Percentiles rank a stretch among this genome's conserved stretches.
These are phyloP conservation scores for Peniophora sp. DNA, from an alignment of 1,284 basidiomycete species.

Conservation along the genomic window DNA sequence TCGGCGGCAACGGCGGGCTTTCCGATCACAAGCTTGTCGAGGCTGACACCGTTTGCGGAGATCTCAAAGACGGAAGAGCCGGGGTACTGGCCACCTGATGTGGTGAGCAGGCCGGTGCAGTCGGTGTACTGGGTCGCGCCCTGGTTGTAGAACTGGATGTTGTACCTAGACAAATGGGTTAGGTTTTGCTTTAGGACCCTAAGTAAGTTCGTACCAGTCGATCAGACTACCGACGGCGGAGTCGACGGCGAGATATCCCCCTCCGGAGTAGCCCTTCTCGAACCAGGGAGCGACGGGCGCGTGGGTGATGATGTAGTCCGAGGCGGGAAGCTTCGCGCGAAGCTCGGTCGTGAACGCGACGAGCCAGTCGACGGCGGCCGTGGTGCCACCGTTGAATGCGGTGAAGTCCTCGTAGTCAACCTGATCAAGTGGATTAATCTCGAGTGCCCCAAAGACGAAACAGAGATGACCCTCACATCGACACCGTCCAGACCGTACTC, in stretches of 20 bases:
- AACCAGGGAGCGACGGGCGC: constrained; percentile 9
- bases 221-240: not conserved
- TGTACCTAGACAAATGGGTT: not conserved
- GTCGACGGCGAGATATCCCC: not conserved
- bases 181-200: not conserved
- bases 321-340: constrained; percentile 14
- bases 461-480: constrained; percentile 16
- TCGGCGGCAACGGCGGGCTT: constrained; percentile 49
- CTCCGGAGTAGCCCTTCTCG: not conserved
- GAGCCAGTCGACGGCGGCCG: constrained; percentile 15
- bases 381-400: constrained; percentile 16
- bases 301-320: constrained; percentile 16
- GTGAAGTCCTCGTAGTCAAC: constrained; percentile 14
- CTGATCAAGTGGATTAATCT: not conserved
- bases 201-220: not conserved
- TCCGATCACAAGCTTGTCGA: constrained; percentile 50
- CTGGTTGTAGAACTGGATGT: constrained; percentile 17
- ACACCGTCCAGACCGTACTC: constrained; percentile 23
- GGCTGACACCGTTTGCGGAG: constrained; percentile 40
- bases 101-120: constrained; percentile 43
- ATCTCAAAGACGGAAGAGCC: constrained; percentile 53
- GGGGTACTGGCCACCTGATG: constrained; percentile 44
- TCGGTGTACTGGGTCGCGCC: constrained; percentile 50
- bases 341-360: constrained; percentile 17
- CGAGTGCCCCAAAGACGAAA: constrained; percentile 25